Base-by-base conservation (phyloP, 2,329 filamentous ascomycete species). In the Aureobasidium melanogenum region DNA sequence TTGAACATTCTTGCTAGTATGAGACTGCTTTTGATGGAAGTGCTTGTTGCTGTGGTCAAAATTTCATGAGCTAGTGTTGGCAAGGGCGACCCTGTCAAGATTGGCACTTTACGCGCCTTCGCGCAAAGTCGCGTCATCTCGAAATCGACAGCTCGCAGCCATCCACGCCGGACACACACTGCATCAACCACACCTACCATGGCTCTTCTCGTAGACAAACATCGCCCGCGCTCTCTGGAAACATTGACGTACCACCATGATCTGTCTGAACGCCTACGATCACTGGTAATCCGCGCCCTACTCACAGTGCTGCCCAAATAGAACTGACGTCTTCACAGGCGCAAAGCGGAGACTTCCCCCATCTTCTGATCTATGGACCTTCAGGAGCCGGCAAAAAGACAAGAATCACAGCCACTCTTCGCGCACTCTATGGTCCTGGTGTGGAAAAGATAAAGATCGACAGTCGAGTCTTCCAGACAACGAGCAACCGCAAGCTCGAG, bases 371-470 rank as follows among this genome's bases (percentile, higher is more conserved):
- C 66, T 99, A 97, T 72, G 94, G 94, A 0, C 94, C 94, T 0
- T 97, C 93, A 0, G 94, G 94, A 36, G 94, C 94, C 5, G 94
- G 94, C 67, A 99, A 99, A 76, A 99, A 99, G 77, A 99, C 94
- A 1, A 87, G 94, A 46, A 95, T 97, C 67, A 91, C 97, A 19
- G 92, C 94, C 17, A 97, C 93, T 0, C 79, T 99, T 3, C 96
- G 96, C 74, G 93, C 97, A 71, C 82, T 99, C 8, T 99, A 94
- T 74, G 94, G 94, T 0, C 87, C 93, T 0, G 93, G 94, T 46
- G 94, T 96, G n/a, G 95, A 99, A 72, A 97, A 97, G 82, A 99
- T 99, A 82, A 97, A 97, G 79, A 97, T 99, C 76, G 94, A 99
- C 72, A 90, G 91, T 14, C 89, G 94, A 66, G 88, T 97, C 63